Base-by-base conservation (phyloP, 2,329 filamentous ascomycete genomes). In the Penicillium sp. region DNA sequence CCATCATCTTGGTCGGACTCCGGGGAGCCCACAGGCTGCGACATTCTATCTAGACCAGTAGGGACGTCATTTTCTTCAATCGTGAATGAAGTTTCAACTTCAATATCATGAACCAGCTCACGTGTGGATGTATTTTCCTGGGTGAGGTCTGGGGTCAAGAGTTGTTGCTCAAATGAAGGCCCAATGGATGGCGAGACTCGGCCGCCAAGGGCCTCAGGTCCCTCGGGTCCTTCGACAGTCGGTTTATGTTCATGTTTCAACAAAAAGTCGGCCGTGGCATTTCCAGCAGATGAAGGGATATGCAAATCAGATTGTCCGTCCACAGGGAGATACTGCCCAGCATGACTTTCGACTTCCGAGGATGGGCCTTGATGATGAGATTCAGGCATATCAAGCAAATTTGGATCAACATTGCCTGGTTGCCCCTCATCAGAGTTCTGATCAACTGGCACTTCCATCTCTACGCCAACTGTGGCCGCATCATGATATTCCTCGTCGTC, bases 141-240 rank as follows among this genome's bases (percentile, higher is more conserved):
- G 1, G 69, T 68, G 42, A 58, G 58, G 37, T 64, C 65, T 27
- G 67, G 63, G 9, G 66, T 69, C 12, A 63, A 35, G 9, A 66
- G 56, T 50, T 66, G 67, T 23, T 56, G 61, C 19, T 50, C 38
- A 23, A 31, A 19, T 13, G 27, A 25, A 37, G 47, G n/a, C 10
- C 3, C 12, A 23, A 15, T 7, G 0, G 40, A 31, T 13, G 31
- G n/a, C 8, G 29, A 19, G 9, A 15, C 17, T 37, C 42, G 41
- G 27, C 17, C 48, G 6, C 38, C 53, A n/a, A 56, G 38, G 8
- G 38, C 13, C 17, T 35, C 54, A 12, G 31, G 31, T 13, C 31
- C 31, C 12, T 31, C 31, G 31, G 54, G 41, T 19, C 31, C 33
- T 57, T 41, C 31, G 23, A 46, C 25, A 3, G 40, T 7, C 6